Evolutionary conservation across 169 alveolate genomes (phyloP).

Genomic region (Cryptosporidium baileyi): DNA sequence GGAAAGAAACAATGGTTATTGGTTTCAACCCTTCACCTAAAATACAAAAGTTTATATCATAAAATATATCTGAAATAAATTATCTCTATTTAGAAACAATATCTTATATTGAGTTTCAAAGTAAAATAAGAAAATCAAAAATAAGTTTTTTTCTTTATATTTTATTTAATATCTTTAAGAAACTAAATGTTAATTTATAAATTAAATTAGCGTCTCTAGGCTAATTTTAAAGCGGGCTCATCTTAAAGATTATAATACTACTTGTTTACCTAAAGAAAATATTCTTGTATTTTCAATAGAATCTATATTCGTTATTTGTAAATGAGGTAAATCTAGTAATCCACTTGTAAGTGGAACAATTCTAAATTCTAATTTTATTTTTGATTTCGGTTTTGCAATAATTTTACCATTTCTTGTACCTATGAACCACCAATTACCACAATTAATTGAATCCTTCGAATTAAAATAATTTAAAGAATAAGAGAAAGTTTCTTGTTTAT

Average conservation of each 20-base stretch:
- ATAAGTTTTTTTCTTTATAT: neutral
- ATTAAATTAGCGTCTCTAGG: slow-evolving; percentile 2
- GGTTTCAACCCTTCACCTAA: neutral
- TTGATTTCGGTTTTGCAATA: slow-evolving; percentile 19
- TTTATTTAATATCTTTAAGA: neutral
- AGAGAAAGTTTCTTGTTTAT: slow-evolving; percentile 12
- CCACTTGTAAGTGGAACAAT: slow-evolving; percentile 44
- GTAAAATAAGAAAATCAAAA: neutral
- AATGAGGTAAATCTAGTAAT: slow-evolving; percentile 18
- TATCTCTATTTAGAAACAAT: neutral
- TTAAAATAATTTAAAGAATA: slow-evolving; percentile 4
- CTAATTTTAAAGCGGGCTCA: slow-evolving; percentile 4
- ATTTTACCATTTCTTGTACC: slow-evolving; percentile 40
- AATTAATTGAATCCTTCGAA: neutral
- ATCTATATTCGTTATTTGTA: neutral
- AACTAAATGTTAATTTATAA: too few species aligned
- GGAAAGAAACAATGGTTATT: neutral
- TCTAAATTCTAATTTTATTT: slow-evolving; percentile 20
- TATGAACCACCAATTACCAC: slow-evolving; percentile 56
- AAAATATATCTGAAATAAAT: neutral
- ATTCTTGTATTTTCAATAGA: neutral
- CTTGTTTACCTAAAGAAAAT: slow-evolving; percentile 41
- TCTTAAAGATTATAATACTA: neutral
- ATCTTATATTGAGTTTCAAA: neutral
- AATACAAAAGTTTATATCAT: neutral